phyloP scores from a whole-genome alignment of 495 filamentous ascomycete species.

The Penicillium turbatum region DNA sequence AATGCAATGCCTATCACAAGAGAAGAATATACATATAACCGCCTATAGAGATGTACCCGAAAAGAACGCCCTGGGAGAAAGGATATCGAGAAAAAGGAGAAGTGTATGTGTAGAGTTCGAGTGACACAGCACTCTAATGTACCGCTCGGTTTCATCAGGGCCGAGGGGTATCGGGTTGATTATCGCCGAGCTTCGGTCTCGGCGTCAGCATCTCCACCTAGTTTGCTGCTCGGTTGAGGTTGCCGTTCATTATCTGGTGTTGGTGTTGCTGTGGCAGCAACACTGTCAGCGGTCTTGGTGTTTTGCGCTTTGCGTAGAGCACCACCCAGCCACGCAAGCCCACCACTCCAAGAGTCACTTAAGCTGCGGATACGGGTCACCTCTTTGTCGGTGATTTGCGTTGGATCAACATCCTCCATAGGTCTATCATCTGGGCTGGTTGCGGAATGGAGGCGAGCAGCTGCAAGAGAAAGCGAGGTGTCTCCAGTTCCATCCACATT shows the following conservation, averaged over 20 bases:
- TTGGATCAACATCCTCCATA: conserved; percentile 17
- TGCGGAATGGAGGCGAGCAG: conserved; percentile 31
- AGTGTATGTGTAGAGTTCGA: conserved; percentile 17
- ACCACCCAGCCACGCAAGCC: conserved; percentile 43
- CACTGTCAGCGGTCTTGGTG: conserved; percentile 9
- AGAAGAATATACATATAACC: conserved; percentile 10
- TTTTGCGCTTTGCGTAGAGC: conserved; percentile 16
- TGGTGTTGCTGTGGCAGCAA: conserved; percentile 14
- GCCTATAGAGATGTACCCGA: background rate
- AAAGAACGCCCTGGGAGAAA: conserved; percentile 1
- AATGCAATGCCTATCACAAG: conserved; percentile 28
- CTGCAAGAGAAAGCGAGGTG: conserved; percentile 22
- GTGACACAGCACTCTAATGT: conserved; percentile 26
- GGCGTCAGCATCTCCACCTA: background rate
- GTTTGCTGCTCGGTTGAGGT: background rate
- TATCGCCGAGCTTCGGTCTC: conserved; percentile 13
- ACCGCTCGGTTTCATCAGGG: background rate
- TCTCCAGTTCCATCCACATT: conserved; percentile 14
- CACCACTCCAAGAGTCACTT: conserved; percentile 43
- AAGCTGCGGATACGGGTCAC: conserved; percentile 37
- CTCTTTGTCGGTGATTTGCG: conserved; percentile 18
- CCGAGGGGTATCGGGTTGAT: background rate
- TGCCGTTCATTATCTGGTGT: conserved; percentile 9
- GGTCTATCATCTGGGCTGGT: conserved; percentile 21
- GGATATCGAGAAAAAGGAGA: background rate